Conservation (phyloP, 2,329 filamentous ascomycete genomes). For the Colletotrichum liaoningense region DNA sequence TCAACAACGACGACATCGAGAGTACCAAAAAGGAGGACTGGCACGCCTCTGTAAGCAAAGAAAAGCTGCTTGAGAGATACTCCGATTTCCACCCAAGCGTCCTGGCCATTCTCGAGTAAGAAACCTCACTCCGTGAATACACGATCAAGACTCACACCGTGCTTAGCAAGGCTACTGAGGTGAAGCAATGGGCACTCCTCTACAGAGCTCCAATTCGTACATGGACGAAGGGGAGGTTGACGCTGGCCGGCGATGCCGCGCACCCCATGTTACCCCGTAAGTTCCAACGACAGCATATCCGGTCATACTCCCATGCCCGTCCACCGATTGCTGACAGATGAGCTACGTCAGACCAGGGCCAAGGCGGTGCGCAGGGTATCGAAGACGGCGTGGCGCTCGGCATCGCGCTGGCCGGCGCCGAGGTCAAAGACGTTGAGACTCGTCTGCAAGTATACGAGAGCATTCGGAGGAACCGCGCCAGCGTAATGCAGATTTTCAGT, state of each 20-base stretch:
- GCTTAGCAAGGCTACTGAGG: slow-evolving; percentile 47
- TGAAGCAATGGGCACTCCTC: slow-evolving; percentile 49
- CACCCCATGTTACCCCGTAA: slow-evolving; percentile 52
- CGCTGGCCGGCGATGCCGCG: slow-evolving; percentile 50
- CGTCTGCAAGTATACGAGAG: slow-evolving; percentile 41
- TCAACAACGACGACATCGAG: slow-evolving; percentile 40
- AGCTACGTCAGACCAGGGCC: slow-evolving; percentile 47
- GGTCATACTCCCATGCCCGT: too few relatives aligned
- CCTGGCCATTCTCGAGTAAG: slow-evolving; percentile 42
- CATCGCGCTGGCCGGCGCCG: slow-evolving; percentile 41
- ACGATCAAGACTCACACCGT: neutral
- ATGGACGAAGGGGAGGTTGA: slow-evolving; percentile 47
- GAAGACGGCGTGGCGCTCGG: slow-evolving; percentile 49
- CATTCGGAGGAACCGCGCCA: slow-evolving; percentile 44
- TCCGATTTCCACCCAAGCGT: slow-evolving; percentile 43
- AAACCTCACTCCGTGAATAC: too few relatives aligned
- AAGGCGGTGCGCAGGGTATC: slow-evolving; percentile 48
- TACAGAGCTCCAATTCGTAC: slow-evolving; percentile 46
- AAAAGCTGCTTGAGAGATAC: slow-evolving; percentile 42
- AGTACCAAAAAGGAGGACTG: slow-evolving; percentile 42
- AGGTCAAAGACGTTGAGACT: slow-evolving; percentile 37
- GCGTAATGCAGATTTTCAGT: slow-evolving; percentile 51
- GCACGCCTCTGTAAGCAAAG: slow-evolving; percentile 44
- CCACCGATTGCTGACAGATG: slow-evolving; percentile 2
- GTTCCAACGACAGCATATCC: slow-evolving; percentile 16